Conservation (phyloP, 2,329 filamentous ascomycete genomes). For the Beauveria sp. region DNA sequence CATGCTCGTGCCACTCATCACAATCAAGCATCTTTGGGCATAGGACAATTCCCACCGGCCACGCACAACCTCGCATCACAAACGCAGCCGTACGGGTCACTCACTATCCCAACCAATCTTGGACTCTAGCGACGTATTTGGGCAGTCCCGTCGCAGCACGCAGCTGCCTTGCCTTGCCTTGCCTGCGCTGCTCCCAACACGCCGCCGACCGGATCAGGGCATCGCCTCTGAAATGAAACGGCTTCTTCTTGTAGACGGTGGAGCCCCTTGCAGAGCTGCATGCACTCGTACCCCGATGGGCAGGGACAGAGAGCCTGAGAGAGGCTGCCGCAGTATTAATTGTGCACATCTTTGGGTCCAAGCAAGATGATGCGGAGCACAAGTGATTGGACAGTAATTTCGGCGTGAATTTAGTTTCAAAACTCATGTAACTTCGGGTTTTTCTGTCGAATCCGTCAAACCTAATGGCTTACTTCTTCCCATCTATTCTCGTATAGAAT, state of each 20-base stretch:
- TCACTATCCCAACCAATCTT: not conserved
- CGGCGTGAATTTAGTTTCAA: too few species aligned
- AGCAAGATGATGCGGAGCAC: not conserved
- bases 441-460: too few species aligned
- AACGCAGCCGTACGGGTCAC: not conserved
- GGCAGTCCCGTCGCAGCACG: not conserved
- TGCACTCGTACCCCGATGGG: not conserved
- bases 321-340: not conserved
- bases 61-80: not conserved
- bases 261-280: not conserved
- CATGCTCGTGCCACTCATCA: not conserved
- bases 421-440: too few species aligned
- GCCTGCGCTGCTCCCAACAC: not conserved
- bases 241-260: constrained; percentile 1
- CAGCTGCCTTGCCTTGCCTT: not conserved
- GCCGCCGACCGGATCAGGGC: not conserved
- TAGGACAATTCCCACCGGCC: not conserved
- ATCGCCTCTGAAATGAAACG: not conserved
- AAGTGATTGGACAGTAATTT: too few species aligned
- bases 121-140: not conserved
- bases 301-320: not conserved
- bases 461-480: too few species aligned
- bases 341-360: not conserved
- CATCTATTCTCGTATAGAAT: not conserved
- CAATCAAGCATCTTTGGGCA: not conserved